Evolutionary conservation across 371 early-diverging fungal species (phyloP).

Genomic region (Fennellomyces sp.): DNA sequence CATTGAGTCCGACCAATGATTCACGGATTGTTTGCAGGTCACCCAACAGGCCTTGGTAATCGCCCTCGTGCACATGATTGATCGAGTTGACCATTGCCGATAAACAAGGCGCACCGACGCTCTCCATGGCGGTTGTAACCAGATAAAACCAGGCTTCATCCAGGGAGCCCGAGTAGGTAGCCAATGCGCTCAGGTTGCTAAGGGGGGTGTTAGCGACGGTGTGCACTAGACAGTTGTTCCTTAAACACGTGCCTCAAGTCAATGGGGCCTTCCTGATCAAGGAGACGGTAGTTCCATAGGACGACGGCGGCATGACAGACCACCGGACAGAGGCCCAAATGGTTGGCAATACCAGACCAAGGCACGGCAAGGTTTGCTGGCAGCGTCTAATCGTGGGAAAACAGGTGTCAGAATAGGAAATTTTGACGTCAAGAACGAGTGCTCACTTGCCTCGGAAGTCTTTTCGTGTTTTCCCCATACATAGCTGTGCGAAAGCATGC

Average conservation of each 20-base stretch:
- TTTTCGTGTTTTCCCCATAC: constrained; percentile 89
- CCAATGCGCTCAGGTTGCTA: constrained; percentile 80
- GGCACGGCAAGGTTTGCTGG: constrained; percentile 87
- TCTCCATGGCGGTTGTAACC: constrained; percentile 89
- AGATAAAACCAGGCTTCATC: constrained; percentile 98
- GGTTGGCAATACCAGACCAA: constrained; percentile 78
- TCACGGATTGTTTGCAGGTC: constrained; percentile 60
- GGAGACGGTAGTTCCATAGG: constrained; percentile 86
- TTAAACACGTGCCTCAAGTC: constrained; percentile 61
- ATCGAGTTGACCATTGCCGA: constrained; percentile 63
- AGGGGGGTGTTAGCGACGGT: neutral
- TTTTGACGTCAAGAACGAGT: neutral
- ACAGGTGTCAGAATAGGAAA: constrained; percentile 7
- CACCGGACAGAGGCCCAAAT: constrained; percentile 87
- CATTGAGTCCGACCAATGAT: constrained; percentile 64
- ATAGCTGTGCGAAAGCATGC: constrained; percentile 89
- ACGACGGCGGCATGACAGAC: constrained; percentile 87
- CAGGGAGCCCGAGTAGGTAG: constrained; percentile 86
- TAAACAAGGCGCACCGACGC: constrained; percentile 82
- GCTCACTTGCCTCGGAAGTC: constrained; percentile 64
- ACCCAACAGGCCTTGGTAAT: constrained; percentile 45
- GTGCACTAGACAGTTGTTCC: too few relatives aligned
- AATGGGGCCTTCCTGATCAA: constrained; percentile 75
- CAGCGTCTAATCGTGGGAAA: constrained; percentile 62
- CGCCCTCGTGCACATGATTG: constrained; percentile 55